phyloP scores from a whole-genome alignment of 2,329 filamentous ascomycete species.

The Scopulariopsis brevicaulis region DNA sequence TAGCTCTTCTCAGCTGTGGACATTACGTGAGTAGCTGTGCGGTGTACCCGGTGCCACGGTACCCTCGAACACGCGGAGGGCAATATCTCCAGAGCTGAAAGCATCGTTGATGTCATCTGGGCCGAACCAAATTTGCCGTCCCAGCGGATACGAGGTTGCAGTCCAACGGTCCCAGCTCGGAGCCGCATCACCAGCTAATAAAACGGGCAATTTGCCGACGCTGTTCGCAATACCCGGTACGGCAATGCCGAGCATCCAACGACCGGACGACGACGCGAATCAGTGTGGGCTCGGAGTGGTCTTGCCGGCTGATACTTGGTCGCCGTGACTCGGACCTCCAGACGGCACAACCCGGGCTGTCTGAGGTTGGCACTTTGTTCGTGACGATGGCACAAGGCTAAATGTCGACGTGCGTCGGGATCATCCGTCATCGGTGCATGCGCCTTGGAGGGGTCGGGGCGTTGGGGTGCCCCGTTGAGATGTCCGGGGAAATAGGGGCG shows the following conservation, averaged over 20 bases:
- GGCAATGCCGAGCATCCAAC: not conserved
- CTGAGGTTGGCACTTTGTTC: slow-evolving; percentile 1
- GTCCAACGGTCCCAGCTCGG: not conserved
- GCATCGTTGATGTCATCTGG: not conserved
- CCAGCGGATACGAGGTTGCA: not conserved
- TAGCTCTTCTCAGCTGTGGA: no score
- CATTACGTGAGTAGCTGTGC: no score
- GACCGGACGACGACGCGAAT: not conserved
- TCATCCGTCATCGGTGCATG: not conserved
- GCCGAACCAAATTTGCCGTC: not conserved
- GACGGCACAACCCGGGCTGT: not conserved
- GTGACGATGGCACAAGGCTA: slow-evolving; percentile 3
- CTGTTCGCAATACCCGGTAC: not conserved
- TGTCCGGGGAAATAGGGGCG: not conserved
- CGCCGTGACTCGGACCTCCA: not conserved
- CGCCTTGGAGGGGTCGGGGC: not conserved
- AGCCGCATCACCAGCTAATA: not conserved
- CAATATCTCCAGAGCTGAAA: not conserved
- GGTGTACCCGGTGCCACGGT: no score
- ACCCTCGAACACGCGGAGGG: not conserved
- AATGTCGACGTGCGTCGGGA: not conserved
- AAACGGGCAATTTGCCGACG: not conserved
- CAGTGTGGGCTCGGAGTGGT: no score
- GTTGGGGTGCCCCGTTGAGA: not conserved
- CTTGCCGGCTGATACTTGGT: not conserved